Evolutionary conservation across 2,329 filamentous ascomycete species (phyloP).

Genomic region (Fusarium equiseti): DNA sequence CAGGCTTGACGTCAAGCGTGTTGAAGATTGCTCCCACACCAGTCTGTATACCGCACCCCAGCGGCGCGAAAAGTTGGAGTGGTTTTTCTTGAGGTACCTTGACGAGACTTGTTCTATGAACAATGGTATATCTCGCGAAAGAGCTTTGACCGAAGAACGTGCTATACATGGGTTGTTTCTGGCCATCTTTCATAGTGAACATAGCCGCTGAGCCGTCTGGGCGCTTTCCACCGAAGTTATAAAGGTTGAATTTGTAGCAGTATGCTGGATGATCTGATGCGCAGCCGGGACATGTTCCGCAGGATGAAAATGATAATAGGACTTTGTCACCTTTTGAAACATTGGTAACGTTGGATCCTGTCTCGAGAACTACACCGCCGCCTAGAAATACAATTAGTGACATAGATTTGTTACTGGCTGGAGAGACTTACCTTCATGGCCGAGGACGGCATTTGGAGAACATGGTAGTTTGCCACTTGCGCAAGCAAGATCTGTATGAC

Average conservation of each 20-base stretch:
- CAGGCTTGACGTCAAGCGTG: constrained; percentile 12
- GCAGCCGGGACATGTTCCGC: constrained; percentile 17
- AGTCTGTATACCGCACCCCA: constrained; percentile 35
- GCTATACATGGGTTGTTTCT: not conserved
- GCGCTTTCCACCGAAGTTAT: constrained; percentile 26
- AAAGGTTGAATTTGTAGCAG: constrained; percentile 17
- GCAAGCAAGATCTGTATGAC: constrained; percentile 60
- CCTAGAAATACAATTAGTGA: not conserved
- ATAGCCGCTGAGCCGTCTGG: constrained; percentile 17
- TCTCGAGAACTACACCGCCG: constrained; percentile 24
- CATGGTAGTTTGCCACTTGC: constrained; percentile 19
- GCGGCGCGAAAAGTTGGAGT: constrained; percentile 18
- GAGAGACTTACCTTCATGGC: constrained; percentile 55
- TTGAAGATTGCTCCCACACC: constrained; percentile 29
- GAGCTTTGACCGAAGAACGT: constrained; percentile 38
- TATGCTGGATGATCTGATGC: constrained; percentile 23
- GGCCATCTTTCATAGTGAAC: not conserved
- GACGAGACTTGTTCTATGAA: constrained; percentile 20
- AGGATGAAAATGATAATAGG: constrained; percentile 20
- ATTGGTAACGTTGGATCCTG: not conserved
- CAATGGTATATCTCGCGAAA: constrained; percentile 17
- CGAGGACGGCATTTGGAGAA: constrained; percentile 9
- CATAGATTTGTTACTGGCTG: fast-evolving
- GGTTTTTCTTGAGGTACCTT: constrained; percentile 7
- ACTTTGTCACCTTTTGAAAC: constrained; percentile 24